Evolutionary conservation across 1,284 basidiomycete genomes (phyloP), one percentile per base, ranked within the genome.

Genomic region (Rugosomyces carneus): DNA sequence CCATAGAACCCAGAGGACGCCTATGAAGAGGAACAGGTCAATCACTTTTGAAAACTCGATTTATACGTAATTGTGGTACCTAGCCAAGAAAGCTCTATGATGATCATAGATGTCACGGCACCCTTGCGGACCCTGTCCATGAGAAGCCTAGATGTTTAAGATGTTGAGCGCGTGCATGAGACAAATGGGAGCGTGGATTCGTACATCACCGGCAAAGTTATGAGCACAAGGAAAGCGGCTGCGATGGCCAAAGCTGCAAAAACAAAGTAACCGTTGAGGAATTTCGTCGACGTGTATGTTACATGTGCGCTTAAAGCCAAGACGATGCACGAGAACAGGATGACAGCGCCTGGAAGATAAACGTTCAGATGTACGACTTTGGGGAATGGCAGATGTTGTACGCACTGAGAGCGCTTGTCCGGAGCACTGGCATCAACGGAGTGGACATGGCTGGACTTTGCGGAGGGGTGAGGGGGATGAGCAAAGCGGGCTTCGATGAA

Each of bases 1-100:
- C 78, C 76, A 83, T 20, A 84, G 58, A 45, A 83, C 57, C 69
- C 72, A 78, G 5, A 84, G 67, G 39, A 79, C 34, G 46, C 55
- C 80, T 80, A 4, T 31, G 10, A 5, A 10, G 5, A 26, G 5
- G 5, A 5, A 5, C 5, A 26, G 6, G 29, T 31, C 13, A 31
- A 31, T 4, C n/a, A n/a, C n/a, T n/a, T n/a, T n/a, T n/a, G n/a
- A n/a, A n/a, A n/a, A n/a, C n/a, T n/a, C n/a, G n/a, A n/a, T n/a
- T n/a, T n/a, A n/a, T n/a, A n/a, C n/a, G n/a, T n/a, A n/a, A n/a
- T n/a, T n/a, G n/a, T n/a, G n/a, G n/a, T 49, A 75, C 73, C 60
- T 18, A 71, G 50, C 66, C 69, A 74, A 11, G 40, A 50, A 21
- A 74, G 48, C 54, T 78, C 76, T 27, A 72, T 59, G 7, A 65